phyloP scores from a whole-genome alignment of 129 eudicot genomes.

The Pittosporum tobira region DNA sequence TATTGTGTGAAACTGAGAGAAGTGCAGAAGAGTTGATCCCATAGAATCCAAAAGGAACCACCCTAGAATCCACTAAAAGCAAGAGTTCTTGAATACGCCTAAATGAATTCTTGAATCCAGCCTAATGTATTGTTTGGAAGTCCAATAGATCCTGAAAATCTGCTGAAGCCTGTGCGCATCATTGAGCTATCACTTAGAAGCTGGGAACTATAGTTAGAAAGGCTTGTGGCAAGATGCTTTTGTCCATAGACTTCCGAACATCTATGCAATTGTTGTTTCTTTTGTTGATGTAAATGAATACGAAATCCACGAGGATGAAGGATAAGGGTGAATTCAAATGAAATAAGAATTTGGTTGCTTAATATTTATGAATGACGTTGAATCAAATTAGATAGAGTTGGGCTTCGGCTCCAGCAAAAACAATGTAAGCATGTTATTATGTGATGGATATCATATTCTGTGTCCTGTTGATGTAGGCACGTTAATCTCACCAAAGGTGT shows the following conservation, averaged over 20 bases:
- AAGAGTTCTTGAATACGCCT: no score
- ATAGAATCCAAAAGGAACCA: no score
- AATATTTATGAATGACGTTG: not conserved
- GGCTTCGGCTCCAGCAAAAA: not conserved
- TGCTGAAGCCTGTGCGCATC: not conserved
- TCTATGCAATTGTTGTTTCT: not conserved
- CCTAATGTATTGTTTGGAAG: not conserved
- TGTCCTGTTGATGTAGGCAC: not conserved
- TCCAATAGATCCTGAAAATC: not conserved
- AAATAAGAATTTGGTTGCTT: not conserved
- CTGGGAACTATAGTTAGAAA: no score
- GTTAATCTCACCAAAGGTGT: not conserved
- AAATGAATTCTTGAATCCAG: not conserved
- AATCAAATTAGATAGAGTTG: not conserved
- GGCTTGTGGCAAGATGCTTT: not conserved
- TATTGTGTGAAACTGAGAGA: no score
- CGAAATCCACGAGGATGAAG: not conserved
- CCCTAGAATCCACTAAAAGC: no score
- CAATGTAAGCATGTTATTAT: not conserved
- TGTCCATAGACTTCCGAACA: not conserved
- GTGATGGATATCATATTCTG: not conserved
- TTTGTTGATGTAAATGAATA: not conserved
- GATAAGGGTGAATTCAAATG: not conserved
- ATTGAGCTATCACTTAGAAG: not conserved
- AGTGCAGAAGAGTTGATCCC: no score